phyloP scores from a whole-genome alignment of 2,329 filamentous ascomycete species.

The Colletotrichum aenigma region DNA sequence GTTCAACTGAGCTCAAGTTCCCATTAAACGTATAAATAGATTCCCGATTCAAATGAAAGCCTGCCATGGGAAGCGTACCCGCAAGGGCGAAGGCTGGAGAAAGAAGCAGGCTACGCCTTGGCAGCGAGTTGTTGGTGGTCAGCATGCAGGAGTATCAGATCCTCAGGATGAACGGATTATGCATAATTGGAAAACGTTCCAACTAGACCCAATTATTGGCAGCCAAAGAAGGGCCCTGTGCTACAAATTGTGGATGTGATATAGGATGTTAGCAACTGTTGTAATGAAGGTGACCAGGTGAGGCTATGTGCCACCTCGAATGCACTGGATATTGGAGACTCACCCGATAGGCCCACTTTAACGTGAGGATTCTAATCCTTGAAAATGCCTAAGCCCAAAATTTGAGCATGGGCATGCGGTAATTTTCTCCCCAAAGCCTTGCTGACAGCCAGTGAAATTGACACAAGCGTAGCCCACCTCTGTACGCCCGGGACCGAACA shows the following conservation, averaged over 20 bases:
- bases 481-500: background rate
- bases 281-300: rapidly evolving
- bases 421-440: background rate
- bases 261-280: rapidly evolving
- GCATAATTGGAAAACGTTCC: background rate
- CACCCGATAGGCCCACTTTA: background rate
- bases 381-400: background rate
- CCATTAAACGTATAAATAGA: background rate
- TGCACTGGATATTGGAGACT: background rate
- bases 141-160: background rate
- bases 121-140: background rate
- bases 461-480: background rate
- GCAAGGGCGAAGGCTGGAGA: background rate
- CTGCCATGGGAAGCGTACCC: background rate
- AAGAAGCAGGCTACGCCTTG: background rate
- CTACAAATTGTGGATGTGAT: background rate
- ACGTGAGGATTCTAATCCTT: background rate
- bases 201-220: background rate
- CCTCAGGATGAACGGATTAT: rapidly evolving
- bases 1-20: background rate
- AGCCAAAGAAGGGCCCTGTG: rapidly evolving
- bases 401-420: background rate
- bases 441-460: background rate
- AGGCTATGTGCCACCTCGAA: rapidly evolving
- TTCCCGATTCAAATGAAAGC: background rate